Base-by-base conservation (phyloP, 192 early-diverging fungal genomes). In the Gaertneriomyces semiglobifer region DNA sequence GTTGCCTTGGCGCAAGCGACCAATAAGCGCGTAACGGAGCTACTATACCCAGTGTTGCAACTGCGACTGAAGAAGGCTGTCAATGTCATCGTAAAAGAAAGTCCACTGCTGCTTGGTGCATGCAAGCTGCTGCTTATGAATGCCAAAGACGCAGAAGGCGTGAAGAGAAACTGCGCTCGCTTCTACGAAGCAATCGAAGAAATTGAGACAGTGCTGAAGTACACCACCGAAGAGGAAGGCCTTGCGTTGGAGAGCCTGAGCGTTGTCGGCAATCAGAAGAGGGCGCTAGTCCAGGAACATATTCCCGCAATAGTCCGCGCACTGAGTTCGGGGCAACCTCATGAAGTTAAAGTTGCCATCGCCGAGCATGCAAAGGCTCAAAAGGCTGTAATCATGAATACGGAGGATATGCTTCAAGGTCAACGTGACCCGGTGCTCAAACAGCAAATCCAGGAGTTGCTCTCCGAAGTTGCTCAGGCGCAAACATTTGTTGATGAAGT, bases 141-240 rank as follows among this genome's bases (percentile, higher is more conserved):
- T 1, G 14, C 58, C 11, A 8, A 56, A 20, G 25, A 33, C 25
- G 25, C 25, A 1, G 25, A 33, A 33, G 25, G 25, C 25, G 14
- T 16, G 8, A 53, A 18, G 19, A 47, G 45, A 12, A 50, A 60
- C 1, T 73, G 65, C 45, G 53, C 56, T 12, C 56, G 75, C 7
- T 53, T 80, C 53, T 9, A 42, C 12, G 48, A 58, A 5, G 63
- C 59, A 0, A 19, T 65, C 42, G 68, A 62, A 39, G 74, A 76
- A 25, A 76, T 81, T 48, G 76, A 75, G 46, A 44, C 55, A 11
- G 65, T 81, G 10, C 71, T 81, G 54, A 60, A 63, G 56, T 69
- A 64, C n/a, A 58, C 39, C 14, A 65, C 50, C 10, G 77, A 78
- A 11, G 77, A 78, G 20, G 69, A 74, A 45, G 66, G 63, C 18